Base-by-base conservation (phyloP, 208 protist species). In the Leptomonas pyrrhocoris region DNA sequence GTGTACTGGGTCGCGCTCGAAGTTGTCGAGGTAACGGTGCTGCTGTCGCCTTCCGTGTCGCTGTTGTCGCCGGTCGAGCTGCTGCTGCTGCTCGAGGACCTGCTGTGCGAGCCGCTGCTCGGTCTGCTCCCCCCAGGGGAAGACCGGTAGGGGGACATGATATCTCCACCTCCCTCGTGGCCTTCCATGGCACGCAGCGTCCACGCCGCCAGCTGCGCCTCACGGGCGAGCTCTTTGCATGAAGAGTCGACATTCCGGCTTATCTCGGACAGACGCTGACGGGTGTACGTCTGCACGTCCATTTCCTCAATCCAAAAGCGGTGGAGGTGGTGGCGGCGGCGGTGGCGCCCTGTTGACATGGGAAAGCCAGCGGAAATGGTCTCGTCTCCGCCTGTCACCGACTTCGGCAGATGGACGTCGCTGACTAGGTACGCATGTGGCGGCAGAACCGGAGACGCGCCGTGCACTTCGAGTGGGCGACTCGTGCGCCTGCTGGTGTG, bases 101-200 rank as follows among this genome's bases (percentile, higher is more conserved):
- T n/a, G n/a, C n/a, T n/a, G n/a, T n/a, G n/a, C n/a, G n/a, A n/a
- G n/a, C n/a, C 34, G 53, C 18, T 61, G 50, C 49, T 27, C 45
- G 27, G n/a, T n/a, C 19, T 19, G 2, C 40, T 31, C 2, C 3
- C 27, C 12, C 16, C 46, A 15, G 56, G 56, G 8, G 46, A 42
- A 31, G 30, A 2, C 28, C 19, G 21, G 49, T 15, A n/a, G 19
- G 49, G 63, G n/a, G 49, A 42, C 49, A 40, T 13, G 18, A 42
- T 11, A 28, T 43, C 63, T 9, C 25, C 2, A 9, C 31, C 40
- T 16, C 27, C 34, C 8, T 50, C 36, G 25, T 40, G 36, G 21
- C 57, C 67, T 11, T 50, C 40, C 58, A 74, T 74, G 7, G 58
- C 68, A n/a, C 48, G 68, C 51, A 74, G 51, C 51, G 68, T 68